Conservation (phyloP, 2,329 filamentous ascomycete species). For the Stemphylium vesicarium region DNA sequence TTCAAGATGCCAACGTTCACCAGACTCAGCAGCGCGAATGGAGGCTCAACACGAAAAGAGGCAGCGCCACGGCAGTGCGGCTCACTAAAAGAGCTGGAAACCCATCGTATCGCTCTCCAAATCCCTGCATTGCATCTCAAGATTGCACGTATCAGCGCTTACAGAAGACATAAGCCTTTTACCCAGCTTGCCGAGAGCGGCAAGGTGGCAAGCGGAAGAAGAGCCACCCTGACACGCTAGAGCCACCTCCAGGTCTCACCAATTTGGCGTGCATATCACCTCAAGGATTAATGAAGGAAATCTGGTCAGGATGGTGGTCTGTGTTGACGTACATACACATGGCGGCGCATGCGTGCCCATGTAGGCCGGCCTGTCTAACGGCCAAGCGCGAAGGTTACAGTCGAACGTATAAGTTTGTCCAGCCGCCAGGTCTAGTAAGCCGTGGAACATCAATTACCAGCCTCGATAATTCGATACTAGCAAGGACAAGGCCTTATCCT, state of each 20-base stretch:
- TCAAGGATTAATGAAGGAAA: slow-evolving; percentile 25
- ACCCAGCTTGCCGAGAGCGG: slow-evolving; percentile 28
- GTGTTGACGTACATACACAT: slow-evolving; percentile 38
- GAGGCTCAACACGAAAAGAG: slow-evolving; percentile 37
- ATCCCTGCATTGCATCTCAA: slow-evolving; percentile 28
- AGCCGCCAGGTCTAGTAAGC: slow-evolving; percentile 25
- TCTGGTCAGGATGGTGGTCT: slow-evolving; percentile 27
- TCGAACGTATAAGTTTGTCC: slow-evolving; percentile 38
- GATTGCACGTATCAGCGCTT: slow-evolving; percentile 39
- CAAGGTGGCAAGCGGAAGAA: slow-evolving; percentile 30
- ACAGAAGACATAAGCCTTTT: slow-evolving; percentile 34
- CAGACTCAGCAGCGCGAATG: slow-evolving; percentile 31
- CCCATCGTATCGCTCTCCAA: slow-evolving; percentile 24
- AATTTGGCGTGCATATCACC: slow-evolving; percentile 41
- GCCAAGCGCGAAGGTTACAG: slow-evolving; percentile 26
- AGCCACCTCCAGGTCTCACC: slow-evolving; percentile 38
- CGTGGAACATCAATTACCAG: slow-evolving; percentile 22
- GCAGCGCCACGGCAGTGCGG: slow-evolving; percentile 36
- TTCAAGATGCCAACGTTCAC: slow-evolving; percentile 20
- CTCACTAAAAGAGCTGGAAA: slow-evolving; percentile 29
- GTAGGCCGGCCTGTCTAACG: slow-evolving; percentile 39
- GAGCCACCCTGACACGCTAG: slow-evolving; percentile 34
- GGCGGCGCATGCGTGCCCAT: slow-evolving; percentile 36
- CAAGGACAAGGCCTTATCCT: neutral
- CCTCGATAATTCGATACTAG: slow-evolving; percentile 19